Base-by-base conservation (phyloP, 768 basidiomycete genomes). In the Hydnomerulius pinastri region DNA sequence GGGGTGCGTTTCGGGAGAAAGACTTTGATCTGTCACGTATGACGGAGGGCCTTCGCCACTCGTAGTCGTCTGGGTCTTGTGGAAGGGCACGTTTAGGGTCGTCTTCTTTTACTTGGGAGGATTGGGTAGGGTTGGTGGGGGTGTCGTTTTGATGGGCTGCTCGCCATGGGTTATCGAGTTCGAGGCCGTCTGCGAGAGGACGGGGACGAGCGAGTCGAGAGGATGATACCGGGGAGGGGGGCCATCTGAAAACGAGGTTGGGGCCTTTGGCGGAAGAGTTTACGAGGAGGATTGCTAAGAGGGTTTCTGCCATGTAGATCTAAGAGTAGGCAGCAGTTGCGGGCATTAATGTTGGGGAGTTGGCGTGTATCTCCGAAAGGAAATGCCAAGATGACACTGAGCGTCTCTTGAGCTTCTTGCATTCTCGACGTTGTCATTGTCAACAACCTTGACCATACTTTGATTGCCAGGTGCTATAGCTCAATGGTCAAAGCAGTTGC, bases 261-360 rank as follows among this genome's bases (percentile, higher is more conserved):
- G 85, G 82, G 23, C 88, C 90, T 61, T 85, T 89, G 6, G 90
- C 85, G 8, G 92, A 93, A 11, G 86, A 85, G 4, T 90, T 90
- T 36, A 92, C 89, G 29, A 97, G 81, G 4, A 95, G 70, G 53
- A 96, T 76, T 9, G 90, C 86, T 40, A 94, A 73, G 27, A 97
- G 78, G 2, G 85, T 84, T 68, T 90, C 86, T 33, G 86, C 85
- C 87, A 90, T 90, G 6, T 29, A 33, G 1, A 4, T 30, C 13
- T 17, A 30, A 15, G 43, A 30, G n/a, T 35, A n/a, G 13, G 15
- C 15, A 35, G 15, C 33, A 17, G 4, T n/a, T n/a, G n/a, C n/a
- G n/a, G n/a, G n/a, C n/a, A n/a, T n/a, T n/a, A n/a, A n/a, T n/a
- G n/a, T n/a, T n/a, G n/a, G n/a, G n/a, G n/a, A n/a, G n/a, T n/a